Conservation (phyloP, 306 rosid genomes). For the Quercus ilex region DNA sequence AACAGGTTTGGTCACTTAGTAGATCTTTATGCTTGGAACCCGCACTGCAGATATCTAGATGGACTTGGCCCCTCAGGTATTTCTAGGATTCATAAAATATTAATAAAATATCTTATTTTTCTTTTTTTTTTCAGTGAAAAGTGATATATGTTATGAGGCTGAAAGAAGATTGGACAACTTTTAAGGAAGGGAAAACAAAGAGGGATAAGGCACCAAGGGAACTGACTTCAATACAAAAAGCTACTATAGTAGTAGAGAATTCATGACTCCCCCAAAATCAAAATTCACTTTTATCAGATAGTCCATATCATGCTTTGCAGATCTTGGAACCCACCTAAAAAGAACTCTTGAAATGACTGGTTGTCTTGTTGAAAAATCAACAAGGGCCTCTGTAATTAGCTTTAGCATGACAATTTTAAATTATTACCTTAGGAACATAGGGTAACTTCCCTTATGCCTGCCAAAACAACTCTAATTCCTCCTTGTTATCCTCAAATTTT, state of each 20-base stretch:
- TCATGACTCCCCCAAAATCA: not conserved
- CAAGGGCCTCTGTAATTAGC: not conserved
- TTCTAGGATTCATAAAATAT: not conserved
- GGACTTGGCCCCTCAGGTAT: slow-evolving; percentile 81
- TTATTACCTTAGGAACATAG: not conserved
- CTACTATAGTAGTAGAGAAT: not conserved
- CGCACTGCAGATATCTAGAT: slow-evolving; percentile 86
- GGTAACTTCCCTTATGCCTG: slow-evolving; percentile 3
- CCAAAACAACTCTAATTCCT: not conserved
- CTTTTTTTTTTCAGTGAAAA: not conserved
- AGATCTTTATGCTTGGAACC: slow-evolving; percentile 93
- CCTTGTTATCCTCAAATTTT: not conserved
- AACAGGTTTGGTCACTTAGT: slow-evolving; percentile 86
- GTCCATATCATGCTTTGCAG: not conserved
- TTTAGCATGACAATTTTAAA: not conserved
- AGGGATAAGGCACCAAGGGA: not conserved
- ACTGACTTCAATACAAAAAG: not conserved
- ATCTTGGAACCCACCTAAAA: slow-evolving; percentile 3
- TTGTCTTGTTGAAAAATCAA: not conserved
- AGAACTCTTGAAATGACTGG: slow-evolving; percentile 8
- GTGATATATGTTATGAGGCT: slow-evolving; percentile 4
- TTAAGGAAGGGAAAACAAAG: not conserved
- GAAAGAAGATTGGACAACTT: not conserved
- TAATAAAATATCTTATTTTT: not conserved
- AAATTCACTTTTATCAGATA: not conserved